A percentile compares a stretch with the other conserved stretches of the same genome.
These are phyloP conservation scores for Cinnamomum micranthum DNA, from an alignment of 164 flowering plant species.

Conservation along the genomic window DNA sequence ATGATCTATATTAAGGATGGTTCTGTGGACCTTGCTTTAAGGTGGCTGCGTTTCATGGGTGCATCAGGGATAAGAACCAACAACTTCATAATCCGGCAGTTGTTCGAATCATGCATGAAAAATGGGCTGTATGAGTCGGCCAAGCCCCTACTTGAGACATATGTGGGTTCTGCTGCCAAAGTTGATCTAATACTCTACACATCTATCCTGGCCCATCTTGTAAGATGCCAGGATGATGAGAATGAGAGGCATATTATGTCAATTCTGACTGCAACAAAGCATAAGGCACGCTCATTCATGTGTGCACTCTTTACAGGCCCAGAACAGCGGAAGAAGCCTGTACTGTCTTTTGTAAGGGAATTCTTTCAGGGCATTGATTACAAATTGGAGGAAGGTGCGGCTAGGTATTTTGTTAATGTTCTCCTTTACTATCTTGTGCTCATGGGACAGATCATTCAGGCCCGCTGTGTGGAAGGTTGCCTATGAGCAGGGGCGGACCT, in stretches of 20 bases:
- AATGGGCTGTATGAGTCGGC: slow-evolving; percentile 82
- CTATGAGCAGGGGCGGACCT: too few relatives aligned
- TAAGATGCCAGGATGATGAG: slow-evolving; percentile 88
- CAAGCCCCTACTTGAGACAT: slow-evolving; percentile 87
- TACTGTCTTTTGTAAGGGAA: slow-evolving; percentile 81
- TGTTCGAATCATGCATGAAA: slow-evolving; percentile 97
- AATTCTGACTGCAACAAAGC: slow-evolving; percentile 74
- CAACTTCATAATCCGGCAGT: slow-evolving; percentile 85
- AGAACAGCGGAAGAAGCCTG: slow-evolving; percentile 89
- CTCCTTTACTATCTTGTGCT: slow-evolving; percentile 92
- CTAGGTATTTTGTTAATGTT: slow-evolving; percentile 86
- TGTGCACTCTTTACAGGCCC: slow-evolving; percentile 95
- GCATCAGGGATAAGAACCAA: slow-evolving; percentile 89
- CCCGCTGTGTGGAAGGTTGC: slow-evolving; percentile 98
- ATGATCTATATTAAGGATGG: slow-evolving; percentile 95
- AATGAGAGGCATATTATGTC: slow-evolving; percentile 87
- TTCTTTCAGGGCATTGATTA: slow-evolving; percentile 87
- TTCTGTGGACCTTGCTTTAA: slow-evolving; percentile 84
- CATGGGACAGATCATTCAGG: slow-evolving; percentile 96
- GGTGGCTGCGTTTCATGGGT: slow-evolving; percentile 96
- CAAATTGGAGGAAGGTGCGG: slow-evolving; percentile 86
- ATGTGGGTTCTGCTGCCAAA: slow-evolving; percentile 71
- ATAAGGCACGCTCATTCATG: slow-evolving; percentile 87
- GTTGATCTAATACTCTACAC: slow-evolving; percentile 94
- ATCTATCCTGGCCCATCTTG: slow-evolving; percentile 83